phyloP scores from a whole-genome alignment of 163 green algal genomes.

The Picocystis sp. region DNA sequence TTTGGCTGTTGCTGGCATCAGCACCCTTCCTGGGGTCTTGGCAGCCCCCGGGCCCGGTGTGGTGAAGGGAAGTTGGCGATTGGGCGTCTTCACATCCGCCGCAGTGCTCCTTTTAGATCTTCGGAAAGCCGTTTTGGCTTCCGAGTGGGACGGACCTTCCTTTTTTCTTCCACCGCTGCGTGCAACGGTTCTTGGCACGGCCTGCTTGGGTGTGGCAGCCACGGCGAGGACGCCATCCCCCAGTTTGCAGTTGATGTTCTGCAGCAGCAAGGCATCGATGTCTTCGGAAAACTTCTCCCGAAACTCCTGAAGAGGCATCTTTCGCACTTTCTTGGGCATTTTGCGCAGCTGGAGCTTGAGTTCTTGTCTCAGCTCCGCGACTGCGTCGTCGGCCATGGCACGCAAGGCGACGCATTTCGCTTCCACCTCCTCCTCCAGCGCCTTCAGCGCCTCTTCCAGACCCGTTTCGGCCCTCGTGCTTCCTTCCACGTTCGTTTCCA shows the following conservation, averaged over 20 bases:
- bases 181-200: not conserved
- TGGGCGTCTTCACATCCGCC: not conserved
- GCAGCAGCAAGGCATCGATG: constrained; percentile 1
- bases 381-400: constrained; percentile 3
- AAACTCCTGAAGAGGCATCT: constrained; percentile 7
- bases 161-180: constrained; percentile 1
- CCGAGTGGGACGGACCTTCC: not conserved
- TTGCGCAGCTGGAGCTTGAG: constrained; percentile 7
- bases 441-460: not conserved
- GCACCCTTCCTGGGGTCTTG: constrained; percentile 1
- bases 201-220: not conserved
- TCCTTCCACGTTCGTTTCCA: not conserved
- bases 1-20: too few species aligned
- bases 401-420: constrained; percentile 2
- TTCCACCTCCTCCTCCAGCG: constrained; percentile 1
- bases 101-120: not conserved
- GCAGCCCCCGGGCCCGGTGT: not conserved
- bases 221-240: not conserved
- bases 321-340: constrained; percentile 3
- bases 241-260: constrained; percentile 1
- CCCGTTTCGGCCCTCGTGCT: not conserved
- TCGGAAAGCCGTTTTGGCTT: not conserved
- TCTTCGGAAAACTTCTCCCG: constrained; percentile 2
- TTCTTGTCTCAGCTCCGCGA: not conserved
- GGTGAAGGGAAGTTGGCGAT: not conserved